Base-by-base conservation (phyloP, 352 stramenopile species). In the Peronospora farinosa region DNA sequence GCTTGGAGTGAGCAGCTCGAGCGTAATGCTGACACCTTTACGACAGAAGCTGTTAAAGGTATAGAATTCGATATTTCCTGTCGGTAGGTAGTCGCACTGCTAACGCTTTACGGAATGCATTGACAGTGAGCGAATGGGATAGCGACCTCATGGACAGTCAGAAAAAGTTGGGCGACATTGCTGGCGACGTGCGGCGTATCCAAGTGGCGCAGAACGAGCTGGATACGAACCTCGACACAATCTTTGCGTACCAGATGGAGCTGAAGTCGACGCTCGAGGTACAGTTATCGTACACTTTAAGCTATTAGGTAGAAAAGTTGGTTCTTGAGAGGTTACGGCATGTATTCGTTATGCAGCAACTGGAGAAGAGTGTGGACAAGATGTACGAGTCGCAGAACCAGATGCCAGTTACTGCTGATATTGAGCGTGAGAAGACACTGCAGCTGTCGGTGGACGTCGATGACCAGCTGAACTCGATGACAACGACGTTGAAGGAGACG, bases 211-310 rank as follows among this genome's bases (percentile, higher is more conserved):
- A 93, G 55, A 92, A 89, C 37, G 83, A 93, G 46, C 61, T 93
- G 13, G 81, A 93, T 53, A 75, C 78, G 21, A 92, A 91, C 64
- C 58, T 93, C 36, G 83, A 93, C 53, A 92, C 83, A 37, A 93
- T 93, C 42, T 90, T 88, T 40, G 79, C 83, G 7, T 93, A 93
- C 50, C 83, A 93, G 47, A 91, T 90, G 72, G 83, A 93, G 56
- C 75, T 93, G 23, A 89, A 92, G 63, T 90, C 80, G 35, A 93
- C 83, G 10, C 72, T 93, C 15, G 80, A 91, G 78, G 82, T 92
- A 57, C 27, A 54, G 16, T 40, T 7, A 19, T 41, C 10, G 37
- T 10, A 7, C 2, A 30, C 33, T 4, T 16, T n/a, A 7, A 25
- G 6, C 33, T 57, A 2, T 35, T 9, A 21, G 27, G 37, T 28